Conservation (phyloP, 2,329 filamentous ascomycete species). For the Ophiostoma tasmaniense region DNA sequence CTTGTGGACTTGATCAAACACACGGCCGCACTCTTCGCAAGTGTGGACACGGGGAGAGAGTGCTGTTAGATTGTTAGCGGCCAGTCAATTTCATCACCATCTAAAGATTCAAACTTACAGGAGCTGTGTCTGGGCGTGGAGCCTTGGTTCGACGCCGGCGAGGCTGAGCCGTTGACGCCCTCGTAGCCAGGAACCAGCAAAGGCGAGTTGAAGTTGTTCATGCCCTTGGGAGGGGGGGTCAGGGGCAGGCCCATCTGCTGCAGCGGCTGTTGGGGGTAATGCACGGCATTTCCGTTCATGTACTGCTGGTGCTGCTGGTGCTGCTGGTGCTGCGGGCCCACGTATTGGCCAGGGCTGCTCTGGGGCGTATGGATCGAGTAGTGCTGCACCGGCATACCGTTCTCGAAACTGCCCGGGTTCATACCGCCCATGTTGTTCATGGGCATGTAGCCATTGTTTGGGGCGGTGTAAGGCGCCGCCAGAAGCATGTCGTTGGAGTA, state of each 20-base stretch:
- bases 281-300: background rate
- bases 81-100: background rate
- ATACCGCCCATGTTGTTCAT: slow-evolving; percentile 2
- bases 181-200: slow-evolving; percentile 26
- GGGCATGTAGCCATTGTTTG: background rate
- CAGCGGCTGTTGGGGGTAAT: slow-evolving; percentile 5
- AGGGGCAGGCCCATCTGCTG: slow-evolving; percentile 29
- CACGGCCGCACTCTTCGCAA: slow-evolving; percentile 37
- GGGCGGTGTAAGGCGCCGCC: background rate
- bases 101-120: slow-evolving; percentile 14
- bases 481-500: slow-evolving; percentile 8
- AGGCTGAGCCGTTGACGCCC: slow-evolving; percentile 16
- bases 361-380: slow-evolving; percentile 12
- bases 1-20: slow-evolving; percentile 52
- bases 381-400: slow-evolving; percentile 2
- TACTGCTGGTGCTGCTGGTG: background rate
- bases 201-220: slow-evolving; percentile 38
- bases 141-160: slow-evolving; percentile 30
- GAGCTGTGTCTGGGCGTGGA: slow-evolving; percentile 24
- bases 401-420: slow-evolving; percentile 9
- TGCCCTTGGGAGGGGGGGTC: slow-evolving; percentile 19
- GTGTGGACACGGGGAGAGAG: slow-evolving; percentile 27
- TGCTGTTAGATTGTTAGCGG: background rate
- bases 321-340: too few species aligned
- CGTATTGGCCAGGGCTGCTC: slow-evolving; percentile 13